These are phyloP conservation scores for Eutrema japonicum DNA, from an alignment of 345 rosid genomes.

Conservation along the genomic window DNA sequence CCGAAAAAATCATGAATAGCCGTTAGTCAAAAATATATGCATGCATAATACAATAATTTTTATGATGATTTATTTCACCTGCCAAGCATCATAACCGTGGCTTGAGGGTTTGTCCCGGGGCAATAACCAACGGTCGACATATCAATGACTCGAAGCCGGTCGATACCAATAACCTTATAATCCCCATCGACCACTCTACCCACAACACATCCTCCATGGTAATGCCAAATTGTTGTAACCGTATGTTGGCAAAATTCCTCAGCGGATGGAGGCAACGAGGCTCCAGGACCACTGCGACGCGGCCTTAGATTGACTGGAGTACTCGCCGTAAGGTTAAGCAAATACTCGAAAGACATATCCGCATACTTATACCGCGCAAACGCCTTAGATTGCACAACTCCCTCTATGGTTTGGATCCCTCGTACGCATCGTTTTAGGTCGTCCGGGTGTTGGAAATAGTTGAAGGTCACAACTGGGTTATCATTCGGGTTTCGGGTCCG, in stretches of 20 bases:
- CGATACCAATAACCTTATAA: conserved; percentile 69
- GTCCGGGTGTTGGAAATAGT: conserved; percentile 65
- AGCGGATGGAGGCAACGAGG: conserved; percentile 49
- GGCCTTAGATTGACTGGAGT: conserved; percentile 73
- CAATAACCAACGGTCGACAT: conserved; percentile 75
- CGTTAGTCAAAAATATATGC: background rate
- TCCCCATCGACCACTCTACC: conserved; percentile 73
- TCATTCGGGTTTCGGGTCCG: conserved; percentile 54
- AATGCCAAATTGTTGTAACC: conserved; percentile 94
- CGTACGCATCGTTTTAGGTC: conserved; percentile 63
- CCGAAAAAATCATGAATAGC: background rate
- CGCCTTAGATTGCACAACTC: conserved; percentile 55
- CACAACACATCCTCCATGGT: conserved; percentile 89
- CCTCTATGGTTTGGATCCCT: conserved; percentile 60
- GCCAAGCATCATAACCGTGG: conserved; percentile 99
- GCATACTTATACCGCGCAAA: conserved; percentile 52
- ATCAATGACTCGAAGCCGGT: conserved; percentile 68
- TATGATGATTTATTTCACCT: conserved; percentile 51
- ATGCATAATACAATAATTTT: no score
- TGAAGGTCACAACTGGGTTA: conserved; percentile 67
- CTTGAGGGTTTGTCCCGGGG: conserved; percentile 96
- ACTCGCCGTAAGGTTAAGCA: conserved; percentile 55
- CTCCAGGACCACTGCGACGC: conserved; percentile 52
- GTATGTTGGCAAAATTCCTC: conserved; percentile 79
- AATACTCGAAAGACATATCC: conserved; percentile 41